A percentile compares a stretch with the other conserved stretches of the same genome.
Evolutionary conservation across 345 rosid genomes (phyloP).

Genomic region (Euphorbia pulcherrima): DNA sequence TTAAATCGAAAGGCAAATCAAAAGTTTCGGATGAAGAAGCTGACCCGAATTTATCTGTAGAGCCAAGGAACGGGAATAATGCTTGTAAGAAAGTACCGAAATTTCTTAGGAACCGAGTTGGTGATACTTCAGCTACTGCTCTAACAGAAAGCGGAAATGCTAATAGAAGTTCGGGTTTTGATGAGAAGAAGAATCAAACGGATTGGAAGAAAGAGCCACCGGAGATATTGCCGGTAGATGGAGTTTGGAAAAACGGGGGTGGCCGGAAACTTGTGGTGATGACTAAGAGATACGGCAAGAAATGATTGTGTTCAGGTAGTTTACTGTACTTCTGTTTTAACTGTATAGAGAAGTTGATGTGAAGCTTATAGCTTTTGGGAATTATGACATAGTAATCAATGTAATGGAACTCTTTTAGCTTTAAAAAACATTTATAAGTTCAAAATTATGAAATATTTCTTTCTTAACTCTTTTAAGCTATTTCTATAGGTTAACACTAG

Average conservation of each 20-base stretch:
- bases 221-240: conserved; percentile 5
- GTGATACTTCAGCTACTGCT: conserved; percentile 12
- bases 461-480: too few species aligned
- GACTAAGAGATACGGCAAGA: not conserved
- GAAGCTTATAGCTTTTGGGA: too few species aligned
- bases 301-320: not conserved
- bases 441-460: too few species aligned
- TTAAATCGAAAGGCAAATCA: conserved; percentile 12
- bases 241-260: conserved; percentile 25
- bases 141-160: not conserved
- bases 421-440: too few species aligned
- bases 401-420: too few species aligned
- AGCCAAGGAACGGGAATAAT: not conserved
- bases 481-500: too few species aligned
- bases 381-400: too few species aligned
- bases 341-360: too few species aligned
- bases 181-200: conserved; percentile 1
- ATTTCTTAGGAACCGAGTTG: conserved; percentile 16
- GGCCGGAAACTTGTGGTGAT: conserved; percentile 14
- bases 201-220: not conserved
- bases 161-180: not conserved
- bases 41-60: not conserved
- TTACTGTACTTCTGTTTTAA: too few species aligned
- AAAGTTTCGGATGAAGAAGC: conserved; percentile 8
- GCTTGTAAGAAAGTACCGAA: conserved; percentile 13